These are phyloP conservation scores for Chytriomyces sp. DNA, from an alignment of 192 early-diverging fungal species.

Conservation along the genomic window DNA sequence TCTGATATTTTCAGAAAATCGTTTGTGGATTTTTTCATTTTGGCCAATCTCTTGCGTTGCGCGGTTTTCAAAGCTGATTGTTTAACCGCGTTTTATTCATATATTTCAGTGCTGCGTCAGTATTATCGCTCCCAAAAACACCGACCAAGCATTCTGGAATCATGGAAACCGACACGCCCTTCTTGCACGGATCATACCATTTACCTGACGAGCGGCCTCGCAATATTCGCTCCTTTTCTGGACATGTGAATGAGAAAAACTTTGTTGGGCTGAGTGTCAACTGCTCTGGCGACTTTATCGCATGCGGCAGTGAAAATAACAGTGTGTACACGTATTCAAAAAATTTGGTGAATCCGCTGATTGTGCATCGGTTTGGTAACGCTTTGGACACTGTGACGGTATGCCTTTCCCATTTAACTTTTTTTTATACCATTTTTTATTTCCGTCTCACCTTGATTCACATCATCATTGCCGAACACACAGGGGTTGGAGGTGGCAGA, in stretches of 20 bases:
- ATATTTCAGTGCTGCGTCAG: conserved; percentile 5
- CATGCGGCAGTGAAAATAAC: conserved; percentile 94
- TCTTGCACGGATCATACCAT: neutral
- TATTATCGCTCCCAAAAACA: neutral
- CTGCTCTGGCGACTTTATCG: conserved; percentile 76
- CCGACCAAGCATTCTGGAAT: neutral
- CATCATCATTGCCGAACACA: neutral
- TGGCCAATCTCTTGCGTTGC: neutral
- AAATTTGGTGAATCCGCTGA: conserved; percentile 72
- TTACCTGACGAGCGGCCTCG: conserved; percentile 10
- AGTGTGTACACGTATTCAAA: conserved; percentile 85
- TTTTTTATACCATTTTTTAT: conserved; percentile 1
- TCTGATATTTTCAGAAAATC: conserved; percentile 17
- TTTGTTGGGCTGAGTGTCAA: conserved; percentile 92
- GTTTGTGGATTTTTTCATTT: conserved; percentile 2
- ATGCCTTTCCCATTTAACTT: conserved; percentile 44
- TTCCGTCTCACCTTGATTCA: conserved; percentile 11
- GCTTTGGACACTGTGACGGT: conserved; percentile 69
- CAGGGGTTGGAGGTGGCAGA: conserved; percentile 61
- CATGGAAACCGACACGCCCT: neutral
- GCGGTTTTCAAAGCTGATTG: conserved; percentile 9
- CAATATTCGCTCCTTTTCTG: conserved; percentile 75
- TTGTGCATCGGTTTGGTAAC: conserved; percentile 78
- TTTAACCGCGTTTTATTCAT: neutral
- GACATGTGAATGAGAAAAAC: conserved; percentile 93